phyloP scores from a whole-genome alignment of 2,329 filamentous ascomycete species.

The Cadophora gregata region DNA sequence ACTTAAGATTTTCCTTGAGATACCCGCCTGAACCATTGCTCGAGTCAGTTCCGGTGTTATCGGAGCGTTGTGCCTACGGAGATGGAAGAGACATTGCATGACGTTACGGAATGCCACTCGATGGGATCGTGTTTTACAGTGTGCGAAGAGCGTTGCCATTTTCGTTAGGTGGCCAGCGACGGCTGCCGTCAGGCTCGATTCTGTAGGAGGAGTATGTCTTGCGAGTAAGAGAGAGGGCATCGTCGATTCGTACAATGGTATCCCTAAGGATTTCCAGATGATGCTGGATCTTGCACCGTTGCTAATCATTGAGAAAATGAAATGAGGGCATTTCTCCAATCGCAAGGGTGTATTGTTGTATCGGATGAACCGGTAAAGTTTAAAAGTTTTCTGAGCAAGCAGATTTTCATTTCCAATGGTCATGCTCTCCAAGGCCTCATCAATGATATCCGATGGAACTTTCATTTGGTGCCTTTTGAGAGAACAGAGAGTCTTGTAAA shows the following conservation, averaged over 20 bases:
- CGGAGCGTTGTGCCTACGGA: constrained; percentile 34
- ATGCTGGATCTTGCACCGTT: constrained; percentile 13
- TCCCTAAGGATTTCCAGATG: constrained; percentile 37
- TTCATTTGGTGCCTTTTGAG: constrained; percentile 24
- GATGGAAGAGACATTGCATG: constrained; percentile 36
- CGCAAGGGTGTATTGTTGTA: constrained; percentile 17
- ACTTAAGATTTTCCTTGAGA: constrained; percentile 34
- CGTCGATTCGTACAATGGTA: constrained; percentile 26
- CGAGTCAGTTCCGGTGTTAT: constrained; percentile 34
- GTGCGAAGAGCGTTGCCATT: constrained; percentile 41
- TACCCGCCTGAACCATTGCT: constrained; percentile 33
- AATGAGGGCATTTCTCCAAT: constrained; percentile 26
- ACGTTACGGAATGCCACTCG: constrained; percentile 40
- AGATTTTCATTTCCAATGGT: constrained; percentile 21
- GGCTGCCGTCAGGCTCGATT: neutral
- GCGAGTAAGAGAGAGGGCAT: constrained; percentile 3
- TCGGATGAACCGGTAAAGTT: constrained; percentile 21
- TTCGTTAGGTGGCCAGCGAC: constrained; percentile 31
- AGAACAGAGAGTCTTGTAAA: constrained; percentile 22
- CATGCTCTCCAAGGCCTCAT: constrained; percentile 26
- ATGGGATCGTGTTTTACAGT: constrained; percentile 19
- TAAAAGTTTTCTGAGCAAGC: constrained; percentile 25
- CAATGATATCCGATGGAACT: constrained; percentile 24
- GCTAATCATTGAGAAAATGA: constrained; percentile 36
- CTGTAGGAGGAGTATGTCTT: neutral